A percentile compares a stretch with the other conserved stretches of the same genome.
These are phyloP conservation scores for Fulvia fulva DNA, from an alignment of 2,329 filamentous ascomycete genomes.

Conservation along the genomic window DNA sequence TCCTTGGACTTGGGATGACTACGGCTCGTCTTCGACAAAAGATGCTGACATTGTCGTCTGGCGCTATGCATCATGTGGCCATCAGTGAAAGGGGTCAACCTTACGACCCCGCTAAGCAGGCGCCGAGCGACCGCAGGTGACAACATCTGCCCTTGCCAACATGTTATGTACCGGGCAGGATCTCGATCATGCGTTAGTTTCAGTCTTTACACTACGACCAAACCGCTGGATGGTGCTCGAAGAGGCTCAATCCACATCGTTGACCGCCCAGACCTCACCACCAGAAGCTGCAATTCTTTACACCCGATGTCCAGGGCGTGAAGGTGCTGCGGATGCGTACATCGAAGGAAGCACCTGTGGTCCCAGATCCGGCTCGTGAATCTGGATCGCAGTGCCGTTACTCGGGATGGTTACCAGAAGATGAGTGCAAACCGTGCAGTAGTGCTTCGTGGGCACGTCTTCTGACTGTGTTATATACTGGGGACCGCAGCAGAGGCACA, in stretches of 20 bases:
- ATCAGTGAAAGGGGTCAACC: neutral
- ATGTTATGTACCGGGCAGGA: no score
- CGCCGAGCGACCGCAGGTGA: neutral
- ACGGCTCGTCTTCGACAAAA: neutral
- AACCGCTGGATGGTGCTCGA: no score
- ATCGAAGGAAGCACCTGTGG: neutral
- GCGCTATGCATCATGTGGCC: neutral
- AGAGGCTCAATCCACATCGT: no score
- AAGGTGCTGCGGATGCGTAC: neutral
- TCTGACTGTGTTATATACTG: neutral
- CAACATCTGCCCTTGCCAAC: no score
- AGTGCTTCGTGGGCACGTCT: neutral
- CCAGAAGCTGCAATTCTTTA: neutral
- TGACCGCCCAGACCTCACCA: neutral
- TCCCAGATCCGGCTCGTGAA: neutral
- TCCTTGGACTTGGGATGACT: neutral
- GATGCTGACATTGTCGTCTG: neutral
- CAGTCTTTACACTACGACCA: no score
- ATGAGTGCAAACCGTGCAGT: neutral
- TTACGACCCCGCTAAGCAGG: neutral
- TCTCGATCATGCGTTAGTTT: neutral
- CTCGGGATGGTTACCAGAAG: neutral
- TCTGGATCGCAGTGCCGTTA: neutral
- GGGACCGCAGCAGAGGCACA: neutral
- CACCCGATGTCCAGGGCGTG: neutral